These are phyloP conservation scores for Areca catechu DNA, from an alignment of 176 grass and related monocot species.

Conservation along the genomic window DNA sequence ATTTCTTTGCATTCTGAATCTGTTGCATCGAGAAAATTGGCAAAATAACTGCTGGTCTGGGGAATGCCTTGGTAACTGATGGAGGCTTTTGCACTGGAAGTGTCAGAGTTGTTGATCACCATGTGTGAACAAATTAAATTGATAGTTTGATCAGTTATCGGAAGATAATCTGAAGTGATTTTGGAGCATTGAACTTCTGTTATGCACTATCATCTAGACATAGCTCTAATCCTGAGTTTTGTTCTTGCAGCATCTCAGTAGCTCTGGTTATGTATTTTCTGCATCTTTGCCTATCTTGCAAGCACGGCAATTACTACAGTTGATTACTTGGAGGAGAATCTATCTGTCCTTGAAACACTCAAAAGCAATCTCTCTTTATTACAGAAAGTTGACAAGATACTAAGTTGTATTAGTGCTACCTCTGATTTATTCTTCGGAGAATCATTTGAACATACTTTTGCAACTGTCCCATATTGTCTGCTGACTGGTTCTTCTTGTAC, in stretches of 20 bases:
- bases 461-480: too few species aligned
- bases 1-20: constrained; percentile 12
- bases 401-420: too few species aligned
- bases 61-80: constrained; percentile 85
- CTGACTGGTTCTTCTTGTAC: too few species aligned
- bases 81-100: constrained; percentile 95
- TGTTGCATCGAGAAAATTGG: constrained; percentile 67
- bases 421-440: too few species aligned
- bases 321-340: constrained; percentile 78
- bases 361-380: constrained; percentile 57
- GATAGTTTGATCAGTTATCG: background rate
- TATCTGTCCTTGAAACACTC: constrained; percentile 50
- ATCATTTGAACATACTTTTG: too few species aligned
- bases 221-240: constrained; percentile 21
- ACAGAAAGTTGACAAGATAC: constrained; percentile 31
- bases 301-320: constrained; percentile 83
- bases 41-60: constrained; percentile 97
- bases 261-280: constrained; percentile 88
- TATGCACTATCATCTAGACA: background rate
- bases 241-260: constrained; percentile 75
- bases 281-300: constrained; percentile 94
- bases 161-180: too few species aligned
- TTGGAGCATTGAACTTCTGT: too few species aligned
- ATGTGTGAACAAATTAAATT: constrained; percentile 42
- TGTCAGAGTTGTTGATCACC: constrained; percentile 93